phyloP scores from a whole-genome alignment of 208 protist species.

The Sergeia podlipaevii region DNA sequence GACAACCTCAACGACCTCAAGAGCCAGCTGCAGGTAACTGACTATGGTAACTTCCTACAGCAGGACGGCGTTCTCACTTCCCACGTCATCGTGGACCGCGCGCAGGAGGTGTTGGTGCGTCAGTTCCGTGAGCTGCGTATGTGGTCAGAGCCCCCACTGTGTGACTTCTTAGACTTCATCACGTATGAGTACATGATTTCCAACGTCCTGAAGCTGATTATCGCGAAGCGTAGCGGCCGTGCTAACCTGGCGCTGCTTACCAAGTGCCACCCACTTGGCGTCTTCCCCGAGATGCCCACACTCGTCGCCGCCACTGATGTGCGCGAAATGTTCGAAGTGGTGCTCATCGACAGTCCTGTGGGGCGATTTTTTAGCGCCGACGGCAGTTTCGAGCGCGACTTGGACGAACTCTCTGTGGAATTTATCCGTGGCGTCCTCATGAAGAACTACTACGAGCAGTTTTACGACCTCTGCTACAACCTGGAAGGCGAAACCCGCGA shows the following conservation, averaged over 20 bases:
- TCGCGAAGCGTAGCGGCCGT: conserved; percentile 79
- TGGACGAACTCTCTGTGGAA: conserved; percentile 96
- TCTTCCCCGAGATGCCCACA: conserved; percentile 94
- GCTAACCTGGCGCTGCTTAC: conserved; percentile 89
- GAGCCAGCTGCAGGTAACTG: conserved; percentile 95
- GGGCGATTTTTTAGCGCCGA: conserved; percentile 83
- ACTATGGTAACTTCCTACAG: conserved; percentile 98
- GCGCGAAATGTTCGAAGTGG: conserved; percentile 96
- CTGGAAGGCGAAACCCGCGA: conserved; percentile 87
- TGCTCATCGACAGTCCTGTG: conserved; percentile 97
- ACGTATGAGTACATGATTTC: conserved; percentile 98
- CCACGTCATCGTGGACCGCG: conserved; percentile 87
- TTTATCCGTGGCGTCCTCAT: conserved; percentile 98
- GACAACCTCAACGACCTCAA: conserved; percentile 98
- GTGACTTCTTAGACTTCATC: conserved; percentile 98
- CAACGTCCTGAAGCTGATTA: conserved; percentile 91
- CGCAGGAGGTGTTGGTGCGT: conserved; percentile 94
- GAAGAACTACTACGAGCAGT: conserved; percentile 99
- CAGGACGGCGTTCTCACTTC: conserved; percentile 93
- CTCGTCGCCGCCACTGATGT: conserved; percentile 89
- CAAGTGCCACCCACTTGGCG: conserved; percentile 98
- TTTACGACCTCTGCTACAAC: conserved; percentile 94
- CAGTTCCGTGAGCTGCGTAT: conserved; percentile 96
- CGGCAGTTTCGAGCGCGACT: conserved; percentile 76
- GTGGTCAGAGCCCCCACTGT: conserved; percentile 93